A percentile compares a stretch with the other conserved stretches of the same genome.
phyloP scores from a whole-genome alignment of 345 rosid species.

The Raphanus raphanistrum region DNA sequence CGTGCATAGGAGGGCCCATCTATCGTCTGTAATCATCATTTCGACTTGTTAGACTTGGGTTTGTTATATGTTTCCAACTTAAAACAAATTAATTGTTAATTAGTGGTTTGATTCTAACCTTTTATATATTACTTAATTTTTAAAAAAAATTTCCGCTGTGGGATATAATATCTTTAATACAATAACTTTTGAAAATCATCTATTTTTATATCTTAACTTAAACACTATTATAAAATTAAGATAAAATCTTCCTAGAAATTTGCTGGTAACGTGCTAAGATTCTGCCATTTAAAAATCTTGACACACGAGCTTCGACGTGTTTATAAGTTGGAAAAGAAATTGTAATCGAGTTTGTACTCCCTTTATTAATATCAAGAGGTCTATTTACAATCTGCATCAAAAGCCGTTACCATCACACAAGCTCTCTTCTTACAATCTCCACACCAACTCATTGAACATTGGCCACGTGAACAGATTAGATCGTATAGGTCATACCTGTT shows the following conservation, averaged over 20 bases:
- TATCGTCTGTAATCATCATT: no score
- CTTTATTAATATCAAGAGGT: neutral
- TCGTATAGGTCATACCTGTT: neutral
- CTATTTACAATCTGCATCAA: neutral
- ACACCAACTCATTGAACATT: neutral
- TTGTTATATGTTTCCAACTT: no score
- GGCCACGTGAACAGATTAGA: neutral
- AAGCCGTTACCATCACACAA: neutral
- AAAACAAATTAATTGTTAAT: no score
- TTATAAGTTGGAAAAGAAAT: constrained; percentile 33
- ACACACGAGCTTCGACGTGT: constrained; percentile 45
- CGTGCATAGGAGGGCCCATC: no score
- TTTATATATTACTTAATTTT: no score
- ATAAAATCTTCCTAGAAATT: constrained; percentile 29
- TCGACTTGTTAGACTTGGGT: no score
- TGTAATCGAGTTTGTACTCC: constrained; percentile 33
- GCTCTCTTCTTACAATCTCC: neutral
- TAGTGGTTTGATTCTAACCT: no score
- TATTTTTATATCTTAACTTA: neutral
- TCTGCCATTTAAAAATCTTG: constrained; percentile 27
- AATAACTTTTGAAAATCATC: neutral
- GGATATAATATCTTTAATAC: no score
- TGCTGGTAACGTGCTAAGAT: constrained; percentile 23
- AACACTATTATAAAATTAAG: neutral
- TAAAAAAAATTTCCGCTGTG: no score